These are phyloP conservation scores for Candolleomyces aberdarensis DNA, from an alignment of 768 basidiomycete genomes.

Conservation along the genomic window DNA sequence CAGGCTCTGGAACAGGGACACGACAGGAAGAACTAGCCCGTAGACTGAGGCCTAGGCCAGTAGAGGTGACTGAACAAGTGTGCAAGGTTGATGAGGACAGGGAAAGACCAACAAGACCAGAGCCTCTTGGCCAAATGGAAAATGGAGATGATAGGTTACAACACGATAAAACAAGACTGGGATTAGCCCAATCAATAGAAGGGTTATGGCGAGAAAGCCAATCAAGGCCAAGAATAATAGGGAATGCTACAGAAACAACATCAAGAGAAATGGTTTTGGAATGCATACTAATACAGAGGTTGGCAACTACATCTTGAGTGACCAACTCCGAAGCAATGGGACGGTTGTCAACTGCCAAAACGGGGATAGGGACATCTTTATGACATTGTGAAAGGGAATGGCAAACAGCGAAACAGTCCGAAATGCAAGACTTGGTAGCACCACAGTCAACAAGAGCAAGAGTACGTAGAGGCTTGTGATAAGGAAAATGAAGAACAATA, in stretches of 20 bases:
- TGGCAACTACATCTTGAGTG: conserved; percentile 33
- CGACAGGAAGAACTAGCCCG: conserved; percentile 4
- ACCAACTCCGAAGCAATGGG: conserved; percentile 38
- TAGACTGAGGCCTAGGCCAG: conserved; percentile 28
- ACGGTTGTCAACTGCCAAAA: conserved; percentile 33
- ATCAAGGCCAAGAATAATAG: conserved; percentile 34
- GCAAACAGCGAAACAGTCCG: conserved; percentile 25
- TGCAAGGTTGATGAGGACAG: conserved; percentile 4
- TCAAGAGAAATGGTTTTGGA: conserved; percentile 24
- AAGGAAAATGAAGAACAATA: conserved; percentile 27
- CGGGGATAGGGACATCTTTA: conserved; percentile 29
- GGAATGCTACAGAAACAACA: conserved; percentile 30
- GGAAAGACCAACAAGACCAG: conserved; percentile 14
- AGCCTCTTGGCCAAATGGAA: conserved; percentile 19
- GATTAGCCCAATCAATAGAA: conserved; percentile 27
- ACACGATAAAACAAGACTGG: conserved; percentile 21
- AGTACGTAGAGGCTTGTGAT: conserved; percentile 26
- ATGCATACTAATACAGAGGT: conserved; percentile 24
- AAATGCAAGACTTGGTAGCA: conserved; percentile 34
- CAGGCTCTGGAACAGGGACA: not conserved
- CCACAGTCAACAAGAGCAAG: conserved; percentile 36
- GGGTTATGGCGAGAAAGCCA: conserved; percentile 37
- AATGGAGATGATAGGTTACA: conserved; percentile 12
- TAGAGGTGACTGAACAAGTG: conserved; percentile 12
- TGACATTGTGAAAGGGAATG: conserved; percentile 27